These are phyloP conservation scores for Magnaporthales sp. DNA, from an alignment of 2,329 filamentous ascomycete genomes.

Conservation along the genomic window DNA sequence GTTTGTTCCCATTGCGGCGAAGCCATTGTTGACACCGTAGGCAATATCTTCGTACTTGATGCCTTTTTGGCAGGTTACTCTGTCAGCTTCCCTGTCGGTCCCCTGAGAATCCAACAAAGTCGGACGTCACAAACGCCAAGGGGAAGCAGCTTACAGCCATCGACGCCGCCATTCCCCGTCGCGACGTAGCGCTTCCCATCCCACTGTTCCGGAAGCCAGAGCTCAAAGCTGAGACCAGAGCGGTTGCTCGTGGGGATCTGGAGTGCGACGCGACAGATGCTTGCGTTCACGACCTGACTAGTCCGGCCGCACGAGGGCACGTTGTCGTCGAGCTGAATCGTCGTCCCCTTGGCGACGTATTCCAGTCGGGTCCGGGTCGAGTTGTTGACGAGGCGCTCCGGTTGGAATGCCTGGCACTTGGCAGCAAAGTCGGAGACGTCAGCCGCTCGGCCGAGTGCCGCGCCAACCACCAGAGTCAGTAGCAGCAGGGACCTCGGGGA, in stretches of 20 bases:
- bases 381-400: not conserved
- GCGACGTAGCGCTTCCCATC: constrained; percentile 32
- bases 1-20: constrained; percentile 39
- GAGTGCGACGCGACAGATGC: constrained; percentile 19
- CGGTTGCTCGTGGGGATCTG: constrained; percentile 21
- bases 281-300: constrained; percentile 6
- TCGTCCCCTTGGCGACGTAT: constrained; percentile 5
- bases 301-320: constrained; percentile 8
- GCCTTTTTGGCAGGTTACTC: constrained; percentile 9
- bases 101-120: not conserved
- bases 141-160: constrained; percentile 26
- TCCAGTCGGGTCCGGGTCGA: not conserved
- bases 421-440: not conserved
- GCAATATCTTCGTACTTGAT: constrained; percentile 38
- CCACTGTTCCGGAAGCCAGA: constrained; percentile 38
- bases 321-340: constrained; percentile 8
- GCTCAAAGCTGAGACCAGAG: constrained; percentile 35
- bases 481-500: not conserved
- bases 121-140: not conserved
- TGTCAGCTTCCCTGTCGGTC: not conserved
- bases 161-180: constrained; percentile 39
- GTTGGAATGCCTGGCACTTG: constrained; percentile 6
- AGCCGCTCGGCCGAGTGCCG: not conserved
- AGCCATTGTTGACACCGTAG: constrained; percentile 32
- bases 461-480: not conserved